Evolutionary conservation across 2,329 filamentous ascomycete genomes (phyloP).

Genomic region (Penicillium capsulatum): DNA sequence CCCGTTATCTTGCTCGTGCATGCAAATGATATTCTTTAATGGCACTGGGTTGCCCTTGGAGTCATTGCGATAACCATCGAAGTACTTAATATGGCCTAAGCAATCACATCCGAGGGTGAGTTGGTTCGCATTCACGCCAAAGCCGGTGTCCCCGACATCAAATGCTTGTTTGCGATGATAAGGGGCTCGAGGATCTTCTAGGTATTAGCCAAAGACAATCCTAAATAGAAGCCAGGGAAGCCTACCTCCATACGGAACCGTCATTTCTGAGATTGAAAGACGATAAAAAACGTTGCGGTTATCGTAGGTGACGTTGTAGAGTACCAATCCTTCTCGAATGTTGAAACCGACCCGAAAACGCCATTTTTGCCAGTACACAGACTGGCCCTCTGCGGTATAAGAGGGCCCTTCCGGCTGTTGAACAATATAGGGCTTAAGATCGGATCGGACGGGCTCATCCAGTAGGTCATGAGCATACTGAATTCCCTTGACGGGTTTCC

Average conservation of each 20-base stretch:
- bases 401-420: constrained; percentile 63
- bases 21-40: constrained; percentile 63
- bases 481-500: constrained; percentile 51
- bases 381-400: constrained; percentile 55
- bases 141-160: constrained; percentile 64
- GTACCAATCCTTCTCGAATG: constrained; percentile 61
- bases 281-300: constrained; percentile 62
- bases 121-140: constrained; percentile 65
- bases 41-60: constrained; percentile 55
- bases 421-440: constrained; percentile 62
- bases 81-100: constrained; percentile 65
- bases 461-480: constrained; percentile 62
- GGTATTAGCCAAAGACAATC: neutral
- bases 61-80: constrained; percentile 56
- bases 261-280: constrained; percentile 65
- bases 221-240: neutral
- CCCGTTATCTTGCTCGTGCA: constrained; percentile 68
- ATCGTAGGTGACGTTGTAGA: constrained; percentile 65
- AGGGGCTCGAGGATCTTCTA: constrained; percentile 58
- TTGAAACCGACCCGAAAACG: constrained; percentile 60
- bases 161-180: constrained; percentile 69
- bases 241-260: constrained; percentile 45
- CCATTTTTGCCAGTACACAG: constrained; percentile 65
- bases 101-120: constrained; percentile 68
- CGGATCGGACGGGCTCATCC: constrained; percentile 59